These are phyloP conservation scores for Lasiodiplodia citricola DNA, from an alignment of 2,329 filamentous ascomycete species.

Conservation along the genomic window DNA sequence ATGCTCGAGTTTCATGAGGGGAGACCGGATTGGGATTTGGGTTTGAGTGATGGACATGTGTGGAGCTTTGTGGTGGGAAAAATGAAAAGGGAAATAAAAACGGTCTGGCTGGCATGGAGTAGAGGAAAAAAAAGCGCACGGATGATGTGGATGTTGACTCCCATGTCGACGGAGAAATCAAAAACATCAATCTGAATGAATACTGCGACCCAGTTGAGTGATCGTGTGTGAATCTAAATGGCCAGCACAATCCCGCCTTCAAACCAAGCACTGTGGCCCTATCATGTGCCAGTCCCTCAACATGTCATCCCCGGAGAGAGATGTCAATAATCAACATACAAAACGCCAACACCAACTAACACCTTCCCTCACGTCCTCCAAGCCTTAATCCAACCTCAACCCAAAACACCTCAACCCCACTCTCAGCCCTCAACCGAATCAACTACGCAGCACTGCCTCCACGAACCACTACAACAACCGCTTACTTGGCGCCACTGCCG, in stretches of 20 bases:
- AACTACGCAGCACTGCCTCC: background rate
- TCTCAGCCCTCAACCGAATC: background rate
- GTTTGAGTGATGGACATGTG: background rate
- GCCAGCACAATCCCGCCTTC: background rate
- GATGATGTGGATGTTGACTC: slow-evolving; percentile 12
- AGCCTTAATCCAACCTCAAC: background rate
- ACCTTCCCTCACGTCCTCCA: background rate
- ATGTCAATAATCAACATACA: background rate
- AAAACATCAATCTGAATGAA: slow-evolving; percentile 11
- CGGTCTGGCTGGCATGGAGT: slow-evolving; percentile 10
- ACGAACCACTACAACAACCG: background rate
- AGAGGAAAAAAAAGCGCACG: background rate
- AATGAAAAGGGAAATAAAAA: slow-evolving; percentile 13
- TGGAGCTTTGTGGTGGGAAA: background rate
- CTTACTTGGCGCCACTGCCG: too few species aligned
- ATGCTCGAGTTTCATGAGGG: background rate
- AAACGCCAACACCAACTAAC: background rate
- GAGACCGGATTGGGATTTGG: background rate
- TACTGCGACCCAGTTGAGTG: background rate
- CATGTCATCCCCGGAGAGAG: background rate
- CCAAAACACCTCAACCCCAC: background rate
- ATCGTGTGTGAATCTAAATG: background rate
- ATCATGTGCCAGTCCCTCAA: background rate
- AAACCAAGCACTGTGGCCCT: background rate
- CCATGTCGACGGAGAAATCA: slow-evolving; percentile 15